Conservation (phyloP, 768 basidiomycete genomes). For the Lactifluus subvellereus region DNA sequence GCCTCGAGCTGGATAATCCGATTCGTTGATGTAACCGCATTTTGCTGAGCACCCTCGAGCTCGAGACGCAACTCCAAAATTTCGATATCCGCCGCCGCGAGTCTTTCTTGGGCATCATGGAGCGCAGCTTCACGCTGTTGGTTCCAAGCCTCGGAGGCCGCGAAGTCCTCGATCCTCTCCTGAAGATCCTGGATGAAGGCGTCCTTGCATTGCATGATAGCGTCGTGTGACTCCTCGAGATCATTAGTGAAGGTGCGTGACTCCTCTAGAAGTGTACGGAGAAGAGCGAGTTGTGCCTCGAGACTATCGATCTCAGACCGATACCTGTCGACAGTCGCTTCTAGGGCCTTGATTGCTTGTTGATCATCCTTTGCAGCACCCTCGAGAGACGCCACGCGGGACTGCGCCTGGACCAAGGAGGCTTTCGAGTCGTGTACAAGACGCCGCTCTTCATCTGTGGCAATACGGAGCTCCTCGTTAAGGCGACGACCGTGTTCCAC, state of each 20-base stretch:
- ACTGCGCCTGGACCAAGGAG: slow-evolving; percentile 1
- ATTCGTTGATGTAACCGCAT: slow-evolving; percentile 23
- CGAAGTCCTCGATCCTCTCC: slow-evolving; percentile 13
- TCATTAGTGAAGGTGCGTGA: slow-evolving; percentile 17
- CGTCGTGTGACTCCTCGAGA: slow-evolving; percentile 19
- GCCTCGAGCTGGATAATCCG: slow-evolving; percentile 24
- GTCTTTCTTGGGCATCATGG: slow-evolving; percentile 17
- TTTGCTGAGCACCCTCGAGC: slow-evolving; percentile 22
- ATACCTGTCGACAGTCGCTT: slow-evolving; percentile 4
- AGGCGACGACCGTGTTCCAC: slow-evolving; percentile 6
- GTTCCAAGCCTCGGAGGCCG: background rate
- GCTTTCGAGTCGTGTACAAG: slow-evolving; percentile 2
- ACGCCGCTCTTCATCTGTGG: slow-evolving; percentile 4
- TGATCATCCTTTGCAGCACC: slow-evolving; percentile 11
- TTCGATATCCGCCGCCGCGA: slow-evolving; percentile 19
- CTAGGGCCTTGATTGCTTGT: slow-evolving; percentile 3
- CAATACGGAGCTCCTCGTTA: slow-evolving; percentile 7
- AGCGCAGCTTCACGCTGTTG: slow-evolving; percentile 13
- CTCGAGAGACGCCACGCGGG: slow-evolving; percentile 9
- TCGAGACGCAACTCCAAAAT: slow-evolving; percentile 21
- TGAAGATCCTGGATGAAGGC: slow-evolving; percentile 22
- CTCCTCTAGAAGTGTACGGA: slow-evolving; percentile 17
- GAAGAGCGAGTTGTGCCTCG: slow-evolving; percentile 14
- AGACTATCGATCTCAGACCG: slow-evolving; percentile 9
- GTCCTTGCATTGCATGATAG: slow-evolving; percentile 22